Evolutionary conservation across 225 moss, liverwort and hornwort species (phyloP).

Genomic region (Sphagnum tenellum): DNA sequence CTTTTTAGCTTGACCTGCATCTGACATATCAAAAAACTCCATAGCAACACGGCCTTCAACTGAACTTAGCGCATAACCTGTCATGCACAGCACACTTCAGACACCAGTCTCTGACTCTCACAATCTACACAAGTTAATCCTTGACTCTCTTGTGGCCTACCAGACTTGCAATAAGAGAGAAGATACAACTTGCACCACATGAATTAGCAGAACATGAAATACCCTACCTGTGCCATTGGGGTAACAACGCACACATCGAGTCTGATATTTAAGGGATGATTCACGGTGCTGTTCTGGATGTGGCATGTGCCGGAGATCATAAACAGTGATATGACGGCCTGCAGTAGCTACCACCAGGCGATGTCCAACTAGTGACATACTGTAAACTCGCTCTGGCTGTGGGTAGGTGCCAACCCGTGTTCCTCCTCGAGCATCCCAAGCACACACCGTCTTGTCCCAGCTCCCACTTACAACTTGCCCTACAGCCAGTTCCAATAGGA

Average conservation of each 20-base stretch:
- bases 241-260: constrained; percentile 95
- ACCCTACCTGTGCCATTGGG: constrained; percentile 87
- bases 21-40: constrained; percentile 97
- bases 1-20: constrained; percentile 94
- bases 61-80: constrained; percentile 98
- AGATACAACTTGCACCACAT: too few species aligned
- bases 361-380: constrained; percentile 95
- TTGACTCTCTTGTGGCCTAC: too few species aligned
- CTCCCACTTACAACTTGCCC: constrained; percentile 92
- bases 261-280: constrained; percentile 96
- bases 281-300: constrained; percentile 83
- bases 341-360: constrained; percentile 92
- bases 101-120: neutral
- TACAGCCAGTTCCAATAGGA: neutral
- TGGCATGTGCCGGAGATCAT: constrained; percentile 87
- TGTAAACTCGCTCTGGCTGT: constrained; percentile 91
- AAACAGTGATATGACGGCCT: constrained; percentile 81
- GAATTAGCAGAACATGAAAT: too few species aligned
- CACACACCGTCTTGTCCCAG: constrained; percentile 98
- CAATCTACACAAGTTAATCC: too few species aligned
- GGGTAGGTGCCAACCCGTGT: constrained; percentile 70
- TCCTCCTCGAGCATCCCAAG: constrained; percentile 92
- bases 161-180: too few species aligned
- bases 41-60: constrained; percentile 99
- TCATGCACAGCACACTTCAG: constrained; percentile 4